Conservation (phyloP, 2,329 filamentous ascomycete species). For the Ascochyta koolunga region DNA sequence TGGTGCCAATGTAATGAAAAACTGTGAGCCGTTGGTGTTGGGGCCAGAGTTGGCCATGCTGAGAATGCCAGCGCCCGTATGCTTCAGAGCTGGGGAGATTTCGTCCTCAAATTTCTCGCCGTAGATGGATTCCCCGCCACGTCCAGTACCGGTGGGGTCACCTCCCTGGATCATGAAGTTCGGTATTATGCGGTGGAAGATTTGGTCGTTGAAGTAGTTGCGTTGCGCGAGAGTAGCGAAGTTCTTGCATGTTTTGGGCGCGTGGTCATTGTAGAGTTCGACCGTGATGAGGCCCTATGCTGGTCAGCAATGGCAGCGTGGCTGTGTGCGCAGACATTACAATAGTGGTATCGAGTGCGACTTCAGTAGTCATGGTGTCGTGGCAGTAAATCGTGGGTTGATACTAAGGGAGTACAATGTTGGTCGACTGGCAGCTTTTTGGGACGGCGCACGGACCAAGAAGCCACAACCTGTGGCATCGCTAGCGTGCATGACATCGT, state of each 20-base stretch:
- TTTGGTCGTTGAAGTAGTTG: conserved; percentile 84
- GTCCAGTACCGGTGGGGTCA: conserved; percentile 91
- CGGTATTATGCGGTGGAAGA: conserved; percentile 94
- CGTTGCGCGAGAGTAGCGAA: conserved; percentile 79
- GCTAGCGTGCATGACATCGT: conserved; percentile 18
- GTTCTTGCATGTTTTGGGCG: conserved; percentile 87
- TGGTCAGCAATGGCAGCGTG: not conserved
- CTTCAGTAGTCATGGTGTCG: conserved; percentile 62
- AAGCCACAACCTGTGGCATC: conserved; percentile 14
- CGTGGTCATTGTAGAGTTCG: conserved; percentile 89
- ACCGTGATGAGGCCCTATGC: conserved; percentile 78
- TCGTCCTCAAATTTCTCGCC: conserved; percentile 95
- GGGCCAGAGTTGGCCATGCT: conserved; percentile 96
- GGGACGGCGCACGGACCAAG: conserved; percentile 13
- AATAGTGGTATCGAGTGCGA: conserved; percentile 85
- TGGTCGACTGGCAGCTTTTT: conserved; percentile 13
- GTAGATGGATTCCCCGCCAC: conserved; percentile 87
- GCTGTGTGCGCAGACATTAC: conserved; percentile 54
- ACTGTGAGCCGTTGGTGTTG: conserved; percentile 93
- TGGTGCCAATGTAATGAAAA: conserved; percentile 92
- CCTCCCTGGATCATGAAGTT: conserved; percentile 97
- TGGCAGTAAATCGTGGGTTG: not conserved
- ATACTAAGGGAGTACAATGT: conserved; percentile 26
- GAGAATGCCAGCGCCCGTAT: conserved; percentile 91
- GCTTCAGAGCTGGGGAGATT: conserved; percentile 77